A percentile compares a stretch with the other conserved stretches of the same genome.
Evolutionary conservation across 805 yeast species (phyloP).

Genomic region (Saccharomycopsis sp.): DNA sequence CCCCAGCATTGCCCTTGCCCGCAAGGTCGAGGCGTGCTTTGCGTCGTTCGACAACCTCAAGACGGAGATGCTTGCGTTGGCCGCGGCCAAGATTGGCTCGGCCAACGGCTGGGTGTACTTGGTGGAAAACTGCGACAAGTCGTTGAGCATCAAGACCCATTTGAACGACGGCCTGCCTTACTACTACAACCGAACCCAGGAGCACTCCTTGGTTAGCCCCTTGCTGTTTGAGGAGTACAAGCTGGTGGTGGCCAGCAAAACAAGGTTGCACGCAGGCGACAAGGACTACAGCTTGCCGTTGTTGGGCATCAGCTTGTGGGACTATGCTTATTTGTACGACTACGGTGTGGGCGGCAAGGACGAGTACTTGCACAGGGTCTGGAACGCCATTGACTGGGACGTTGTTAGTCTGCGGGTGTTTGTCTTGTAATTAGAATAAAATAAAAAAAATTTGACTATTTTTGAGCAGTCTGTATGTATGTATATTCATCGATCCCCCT

Average conservation of each 20-base stretch:
- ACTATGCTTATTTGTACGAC: constrained; percentile 76
- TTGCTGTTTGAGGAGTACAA: constrained; percentile 47
- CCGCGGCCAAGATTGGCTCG: constrained; percentile 35
- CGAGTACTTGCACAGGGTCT: constrained; percentile 61
- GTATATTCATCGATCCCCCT: too few species aligned
- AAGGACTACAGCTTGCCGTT: constrained; percentile 65
- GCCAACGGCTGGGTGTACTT: constrained; percentile 69
- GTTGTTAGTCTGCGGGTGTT: constrained; percentile 43
- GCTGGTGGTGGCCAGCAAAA: constrained; percentile 27
- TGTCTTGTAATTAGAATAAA: neutral
- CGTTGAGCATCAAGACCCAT: constrained; percentile 43
- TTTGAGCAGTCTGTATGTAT: too few species aligned
- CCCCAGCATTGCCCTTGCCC: constrained; percentile 31
- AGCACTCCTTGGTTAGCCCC: constrained; percentile 68
- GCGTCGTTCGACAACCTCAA: constrained; percentile 44
- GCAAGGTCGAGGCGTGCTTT: constrained; percentile 31
- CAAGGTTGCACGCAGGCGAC: constrained; percentile 34
- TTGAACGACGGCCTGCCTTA: constrained; percentile 77
- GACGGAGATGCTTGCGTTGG: constrained; percentile 36
- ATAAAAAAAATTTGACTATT: too few species aligned
- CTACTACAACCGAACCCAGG: constrained; percentile 58
- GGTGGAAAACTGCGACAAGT: constrained; percentile 56
- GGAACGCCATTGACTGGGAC: constrained; percentile 81
- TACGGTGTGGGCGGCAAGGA: constrained; percentile 62
- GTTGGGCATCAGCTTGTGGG: constrained; percentile 79